Base-by-base conservation (phyloP, 306 rosid genomes). In the Vachellia collinsii region DNA sequence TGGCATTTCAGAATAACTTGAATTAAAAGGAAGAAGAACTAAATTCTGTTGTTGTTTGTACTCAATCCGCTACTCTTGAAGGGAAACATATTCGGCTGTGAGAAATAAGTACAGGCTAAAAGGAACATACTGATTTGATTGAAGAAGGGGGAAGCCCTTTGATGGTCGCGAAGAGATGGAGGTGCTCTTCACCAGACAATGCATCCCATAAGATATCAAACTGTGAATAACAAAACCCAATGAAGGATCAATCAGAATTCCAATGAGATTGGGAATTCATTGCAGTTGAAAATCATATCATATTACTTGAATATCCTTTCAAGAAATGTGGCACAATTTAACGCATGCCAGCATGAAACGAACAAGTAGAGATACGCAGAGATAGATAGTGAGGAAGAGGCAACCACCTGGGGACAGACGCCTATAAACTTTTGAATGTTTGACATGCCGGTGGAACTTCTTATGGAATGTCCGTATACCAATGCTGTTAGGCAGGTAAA, bases 191-290 rank as follows among this genome's bases (percentile, higher is more conserved):
- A 54, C 95, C 99, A 47, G 97, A 84, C 66, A 93, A 81, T 39
- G 86, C 90, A 62, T 94, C 97, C 99, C 99, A 94, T 65, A 94
- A 86, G 78, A 89, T 91, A 85, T 94, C 99, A 70, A 94, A 93
- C 97, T 94, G 81, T 20, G 67, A 73, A 81, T 50, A 72, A 71
- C 54, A 81, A 79, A 64, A 80, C 50, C 72, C 44, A 83, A 43
- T 62, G 47, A 68, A 78, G 59, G 42, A 72, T 75, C 51, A 69
- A 56, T 69, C 37, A 68, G 62, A 62, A 13, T 56, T 59, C 51
- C 23, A 14, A 77, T 70, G 37, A 68, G 46, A 65, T 58, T 37
- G 56, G 70, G 41, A 20, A 44, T 51, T 65, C 81, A 72, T 67
- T 66, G n/a, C 65, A 71, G 34, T 65, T 72, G 14, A 64, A 76